These are phyloP conservation scores for Spirogloea muscicola DNA, from an alignment of 139 green algal genomes.

Conservation along the genomic window DNA sequence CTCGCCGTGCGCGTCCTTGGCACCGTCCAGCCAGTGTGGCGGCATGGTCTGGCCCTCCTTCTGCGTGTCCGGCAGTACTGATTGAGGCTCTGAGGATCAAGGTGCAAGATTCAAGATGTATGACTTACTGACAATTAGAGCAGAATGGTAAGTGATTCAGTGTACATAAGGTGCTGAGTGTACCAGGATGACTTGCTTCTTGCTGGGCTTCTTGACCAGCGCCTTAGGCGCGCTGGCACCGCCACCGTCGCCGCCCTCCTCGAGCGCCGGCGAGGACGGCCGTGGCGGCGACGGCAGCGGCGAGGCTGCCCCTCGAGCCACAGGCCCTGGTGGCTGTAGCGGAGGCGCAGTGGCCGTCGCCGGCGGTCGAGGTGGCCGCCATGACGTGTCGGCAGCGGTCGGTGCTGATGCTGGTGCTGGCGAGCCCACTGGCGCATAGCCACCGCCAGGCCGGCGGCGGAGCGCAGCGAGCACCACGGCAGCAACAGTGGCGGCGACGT, in stretches of 20 bases:
- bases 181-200: background rate
- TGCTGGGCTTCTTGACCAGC: background rate
- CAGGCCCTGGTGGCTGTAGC: too few species aligned
- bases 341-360: background rate
- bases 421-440: background rate
- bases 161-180: background rate
- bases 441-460: background rate
- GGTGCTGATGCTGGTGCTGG: background rate
- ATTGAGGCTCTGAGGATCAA: background rate
- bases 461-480: conserved; percentile 6
- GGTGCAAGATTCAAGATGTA: too few species aligned
- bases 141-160: background rate
- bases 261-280: too few species aligned
- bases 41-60: background rate
- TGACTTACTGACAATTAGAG: background rate
- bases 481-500: conserved; percentile 21
- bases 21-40: conserved; percentile 39
- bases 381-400: background rate
- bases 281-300: too few species aligned
- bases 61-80: background rate
- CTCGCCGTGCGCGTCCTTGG: conserved; percentile 31
- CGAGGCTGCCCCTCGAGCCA: too few species aligned
- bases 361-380: background rate
- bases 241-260: too few species aligned
- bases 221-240: too few species aligned